These are phyloP conservation scores for Podila horticola DNA, from an alignment of 192 early-diverging fungal species.

Conservation along the genomic window DNA sequence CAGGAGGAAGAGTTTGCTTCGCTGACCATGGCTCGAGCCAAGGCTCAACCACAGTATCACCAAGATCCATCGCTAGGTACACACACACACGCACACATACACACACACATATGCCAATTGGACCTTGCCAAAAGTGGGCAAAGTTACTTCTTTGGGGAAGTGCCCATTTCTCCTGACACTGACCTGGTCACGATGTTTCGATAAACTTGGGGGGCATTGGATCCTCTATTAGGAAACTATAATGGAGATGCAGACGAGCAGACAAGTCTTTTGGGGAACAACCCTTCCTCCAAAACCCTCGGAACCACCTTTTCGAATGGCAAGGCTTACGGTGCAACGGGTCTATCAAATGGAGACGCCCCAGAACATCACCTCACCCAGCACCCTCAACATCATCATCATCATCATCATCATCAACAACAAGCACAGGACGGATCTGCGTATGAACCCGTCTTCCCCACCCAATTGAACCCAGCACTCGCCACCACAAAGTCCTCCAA, in stretches of 20 bases:
- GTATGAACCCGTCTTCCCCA: slow-evolving; percentile 26
- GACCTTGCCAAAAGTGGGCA: too few relatives aligned
- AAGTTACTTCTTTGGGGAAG: too few relatives aligned
- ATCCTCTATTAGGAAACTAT: not conserved
- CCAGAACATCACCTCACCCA: not conserved
- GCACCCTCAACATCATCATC: not conserved
- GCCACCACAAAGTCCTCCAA: slow-evolving; percentile 55
- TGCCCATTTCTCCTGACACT: too few relatives aligned
- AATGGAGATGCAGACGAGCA: not conserved
- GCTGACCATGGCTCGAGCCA: slow-evolving; percentile 6
- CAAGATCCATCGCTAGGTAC: not conserved
- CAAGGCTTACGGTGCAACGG: not conserved
- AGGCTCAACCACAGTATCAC: slow-evolving; percentile 13
- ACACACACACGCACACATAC: too few relatives aligned
- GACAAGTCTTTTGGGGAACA: not conserved
- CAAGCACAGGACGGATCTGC: not conserved
- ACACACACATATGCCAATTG: too few relatives aligned
- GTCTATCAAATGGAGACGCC: not conserved
- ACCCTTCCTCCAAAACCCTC: too few relatives aligned
- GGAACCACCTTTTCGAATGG: not conserved
- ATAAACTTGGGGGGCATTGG: too few relatives aligned
- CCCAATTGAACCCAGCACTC: slow-evolving; percentile 31
- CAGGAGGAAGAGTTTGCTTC: slow-evolving; percentile 28
- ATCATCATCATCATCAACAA: not conserved
- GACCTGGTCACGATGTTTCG: too few relatives aligned